phyloP scores from a whole-genome alignment of 2,329 filamentous ascomycete species.

The Tympanopsis confertula region DNA sequence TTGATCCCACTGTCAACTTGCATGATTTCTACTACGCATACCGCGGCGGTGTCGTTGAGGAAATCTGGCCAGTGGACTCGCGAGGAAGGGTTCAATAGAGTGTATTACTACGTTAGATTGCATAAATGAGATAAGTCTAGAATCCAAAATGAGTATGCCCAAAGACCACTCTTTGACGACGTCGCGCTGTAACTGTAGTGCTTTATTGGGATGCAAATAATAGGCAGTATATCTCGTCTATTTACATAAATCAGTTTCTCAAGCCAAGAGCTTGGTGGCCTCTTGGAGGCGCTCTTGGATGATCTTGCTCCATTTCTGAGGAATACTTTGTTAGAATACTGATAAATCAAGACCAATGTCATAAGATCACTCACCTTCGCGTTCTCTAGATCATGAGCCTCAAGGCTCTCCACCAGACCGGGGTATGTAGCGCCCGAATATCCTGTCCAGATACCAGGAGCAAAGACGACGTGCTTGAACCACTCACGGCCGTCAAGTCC shows the following conservation, averaged over 20 bases:
- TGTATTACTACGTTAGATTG: no score
- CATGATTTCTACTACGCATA: conserved; percentile 38
- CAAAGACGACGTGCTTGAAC: conserved; percentile 95
- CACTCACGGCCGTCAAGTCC: conserved; percentile 72
- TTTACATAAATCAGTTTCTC: no score
- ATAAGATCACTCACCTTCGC: conserved; percentile 29
- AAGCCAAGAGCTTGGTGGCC: not conserved
- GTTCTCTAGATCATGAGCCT: not conserved
- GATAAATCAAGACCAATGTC: conserved; percentile 1
- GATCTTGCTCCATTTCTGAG: not conserved
- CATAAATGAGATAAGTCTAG: no score
- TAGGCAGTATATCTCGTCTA: no score
- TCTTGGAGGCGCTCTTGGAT: not conserved
- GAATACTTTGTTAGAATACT: conserved; percentile 4
- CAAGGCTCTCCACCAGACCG: conserved; percentile 44
- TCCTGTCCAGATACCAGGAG: conserved; percentile 81
- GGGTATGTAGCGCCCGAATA: conserved; percentile 67
- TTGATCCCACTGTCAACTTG: conserved; percentile 40
- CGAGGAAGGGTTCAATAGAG: conserved; percentile 38
- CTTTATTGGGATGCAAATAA: no score
- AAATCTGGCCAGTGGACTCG: conserved; percentile 37
- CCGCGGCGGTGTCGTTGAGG: conserved; percentile 31
- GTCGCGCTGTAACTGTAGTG: no score
- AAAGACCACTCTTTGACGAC: no score
- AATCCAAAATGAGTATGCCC: no score